Evolutionary conservation across 306 rosid genomes (phyloP), one percentile per base, ranked within the genome.

Genomic region (Alnus rubra): DNA sequence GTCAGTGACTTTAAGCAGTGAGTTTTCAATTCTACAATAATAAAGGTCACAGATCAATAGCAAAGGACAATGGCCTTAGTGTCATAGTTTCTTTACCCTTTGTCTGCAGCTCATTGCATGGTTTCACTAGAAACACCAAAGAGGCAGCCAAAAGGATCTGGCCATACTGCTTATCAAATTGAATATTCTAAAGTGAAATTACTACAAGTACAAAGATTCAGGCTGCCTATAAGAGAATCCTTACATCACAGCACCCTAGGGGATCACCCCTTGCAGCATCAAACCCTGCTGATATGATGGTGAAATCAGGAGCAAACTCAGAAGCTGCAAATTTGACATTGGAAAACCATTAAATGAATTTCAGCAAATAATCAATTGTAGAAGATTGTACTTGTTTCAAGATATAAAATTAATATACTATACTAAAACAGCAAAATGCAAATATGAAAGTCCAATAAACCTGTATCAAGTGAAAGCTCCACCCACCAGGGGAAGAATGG

Each of bases 241-340:
- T 87, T 93, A 95, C 99, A 82, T 95, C 99, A 52, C 99, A 95
- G 85, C 93, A 87, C 73, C 99, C 99, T 49, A 93, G 88, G 19
- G 98, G 99, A 86, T 95, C 99, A 64, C 99, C 99, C 88, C 98
- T 90, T 30, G 99, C 99, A 76, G 99, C 99, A 91, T 95, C 99
- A 87, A 95, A 95, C 82, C 99, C 99, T 1, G 99, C 99, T 77
- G 99, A 95, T 91, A 95, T 87, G 78, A 95, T 93, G 85, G 91
- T 90, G 77, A 95, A 81, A 87, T 93, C 99, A 3, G 99, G 99
- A 74, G 91, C 86, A 75, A 93, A 95, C 82, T 89, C 91, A 50
- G 92, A 84, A 83, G 98, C 99, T 95, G 97, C 77, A 80, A 89
- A 79, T 54, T 85, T 9, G 31, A 16, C 58, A 56, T 79, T 84